Evolutionary conservation across 495 filamentous ascomycete genomes (phyloP).

Genomic region (Xylaria venustula): DNA sequence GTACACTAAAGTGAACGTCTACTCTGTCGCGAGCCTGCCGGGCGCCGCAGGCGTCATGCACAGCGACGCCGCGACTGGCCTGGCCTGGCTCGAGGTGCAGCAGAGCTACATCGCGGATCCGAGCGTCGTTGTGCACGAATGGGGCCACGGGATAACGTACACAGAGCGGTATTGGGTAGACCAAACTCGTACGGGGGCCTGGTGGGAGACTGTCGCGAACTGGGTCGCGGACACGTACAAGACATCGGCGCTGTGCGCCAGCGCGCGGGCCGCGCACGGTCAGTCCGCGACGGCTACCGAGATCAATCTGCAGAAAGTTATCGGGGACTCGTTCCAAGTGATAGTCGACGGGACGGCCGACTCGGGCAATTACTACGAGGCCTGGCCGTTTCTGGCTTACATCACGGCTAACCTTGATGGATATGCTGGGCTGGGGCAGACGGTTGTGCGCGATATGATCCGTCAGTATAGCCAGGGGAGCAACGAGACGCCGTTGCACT

Average conservation of each 20-base stretch:
- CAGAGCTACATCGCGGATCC: slow-evolving; percentile 29
- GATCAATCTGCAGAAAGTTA: slow-evolving; percentile 35
- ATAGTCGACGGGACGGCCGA: slow-evolving; percentile 34
- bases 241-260: slow-evolving; percentile 29
- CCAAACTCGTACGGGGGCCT: slow-evolving; percentile 35
- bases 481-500: slow-evolving; percentile 45
- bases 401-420: slow-evolving; percentile 44
- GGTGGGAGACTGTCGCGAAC: slow-evolving; percentile 42
- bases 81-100: slow-evolving; percentile 35
- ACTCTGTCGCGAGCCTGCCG: slow-evolving; percentile 27
- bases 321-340: slow-evolving; percentile 37
- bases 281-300: slow-evolving; percentile 27
- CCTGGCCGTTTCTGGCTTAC: slow-evolving; percentile 43
- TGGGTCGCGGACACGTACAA: slow-evolving; percentile 40
- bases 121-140: slow-evolving; percentile 36
- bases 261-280: slow-evolving; percentile 19
- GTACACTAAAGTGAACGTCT: slow-evolving; percentile 38
- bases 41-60: slow-evolving; percentile 36
- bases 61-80: slow-evolving; percentile 24
- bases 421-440: slow-evolving; percentile 35
- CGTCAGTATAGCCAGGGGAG: slow-evolving; percentile 40
- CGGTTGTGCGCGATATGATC: slow-evolving; percentile 38
- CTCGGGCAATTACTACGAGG: slow-evolving; percentile 26
- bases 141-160: slow-evolving; percentile 39
- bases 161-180: slow-evolving; percentile 35